Evolutionary conservation across 164 flowering plant species (phyloP).

Genomic region (Warburgia ugandensis): DNA sequence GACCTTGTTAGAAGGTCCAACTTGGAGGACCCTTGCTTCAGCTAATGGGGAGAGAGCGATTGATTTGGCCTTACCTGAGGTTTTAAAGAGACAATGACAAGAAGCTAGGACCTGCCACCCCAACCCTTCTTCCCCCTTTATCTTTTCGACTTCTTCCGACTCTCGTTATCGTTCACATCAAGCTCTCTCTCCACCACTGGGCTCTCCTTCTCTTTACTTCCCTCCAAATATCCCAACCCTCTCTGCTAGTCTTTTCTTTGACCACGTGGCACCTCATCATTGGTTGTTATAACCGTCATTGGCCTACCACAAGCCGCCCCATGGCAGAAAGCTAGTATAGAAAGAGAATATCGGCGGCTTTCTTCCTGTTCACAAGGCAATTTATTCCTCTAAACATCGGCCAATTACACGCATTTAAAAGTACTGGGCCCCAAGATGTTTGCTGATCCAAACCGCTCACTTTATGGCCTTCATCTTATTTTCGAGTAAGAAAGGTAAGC

Average conservation of each 20-base stretch:
- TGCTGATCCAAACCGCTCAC: too few species aligned
- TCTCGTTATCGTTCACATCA: slow-evolving; percentile 15
- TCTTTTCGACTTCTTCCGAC: slow-evolving; percentile 7
- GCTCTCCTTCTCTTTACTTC: neutral
- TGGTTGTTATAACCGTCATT: neutral
- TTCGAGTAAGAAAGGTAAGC: too few species aligned
- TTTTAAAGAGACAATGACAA: neutral
- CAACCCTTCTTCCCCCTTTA: neutral
- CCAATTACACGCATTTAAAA: too few species aligned
- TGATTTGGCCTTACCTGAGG: neutral
- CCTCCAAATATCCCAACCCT: slow-evolving; percentile 14
- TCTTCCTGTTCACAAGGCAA: neutral
- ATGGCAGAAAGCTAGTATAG: too few species aligned
- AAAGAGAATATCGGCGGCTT: slow-evolving; percentile 5
- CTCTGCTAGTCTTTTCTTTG: neutral
- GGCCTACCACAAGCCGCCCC: too few species aligned
- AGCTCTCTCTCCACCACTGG: slow-evolving; percentile 2
- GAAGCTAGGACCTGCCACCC: slow-evolving; percentile 9
- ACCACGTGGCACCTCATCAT: neutral
- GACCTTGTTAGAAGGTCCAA: too few species aligned
- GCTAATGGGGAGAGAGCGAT: slow-evolving; percentile 6
- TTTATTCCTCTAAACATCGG: too few species aligned
- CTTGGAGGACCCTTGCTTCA: too few species aligned
- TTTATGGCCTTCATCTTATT: too few species aligned
- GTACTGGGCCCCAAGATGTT: too few species aligned